A percentile compares a stretch with the other conserved stretches of the same genome.
Evolutionary conservation across 345 rosid species (phyloP).

Genomic region (Isatis tinctoria): DNA sequence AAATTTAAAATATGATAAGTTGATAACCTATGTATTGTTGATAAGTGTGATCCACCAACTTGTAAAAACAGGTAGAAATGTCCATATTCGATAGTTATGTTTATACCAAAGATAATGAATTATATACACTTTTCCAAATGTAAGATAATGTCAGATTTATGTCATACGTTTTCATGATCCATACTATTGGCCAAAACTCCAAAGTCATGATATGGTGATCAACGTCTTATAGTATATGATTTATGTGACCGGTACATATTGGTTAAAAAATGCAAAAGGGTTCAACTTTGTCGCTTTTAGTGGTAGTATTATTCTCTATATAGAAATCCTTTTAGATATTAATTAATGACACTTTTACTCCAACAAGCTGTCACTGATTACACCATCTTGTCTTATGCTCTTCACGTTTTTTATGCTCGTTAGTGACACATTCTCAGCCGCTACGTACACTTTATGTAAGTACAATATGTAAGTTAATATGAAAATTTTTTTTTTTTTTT

Average conservation of each 20-base stretch:
- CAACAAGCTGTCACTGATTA: not conserved
- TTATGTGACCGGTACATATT: not conserved
- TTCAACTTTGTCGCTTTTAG: not conserved
- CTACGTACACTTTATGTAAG: not conserved
- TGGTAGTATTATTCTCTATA: not conserved
- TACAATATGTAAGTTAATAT: not conserved
- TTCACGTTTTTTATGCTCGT: conserved; percentile 3
- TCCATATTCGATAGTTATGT: not conserved
- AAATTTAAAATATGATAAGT: not conserved
- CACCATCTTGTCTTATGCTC: not conserved
- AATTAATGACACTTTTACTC: not conserved
- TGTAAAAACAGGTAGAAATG: not conserved
- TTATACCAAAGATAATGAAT: not conserved
- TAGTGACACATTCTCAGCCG: not conserved
- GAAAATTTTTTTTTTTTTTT: too few species aligned
- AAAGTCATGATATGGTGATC: not conserved
- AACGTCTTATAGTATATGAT: not conserved
- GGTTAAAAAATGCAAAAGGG: not conserved
- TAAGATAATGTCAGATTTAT: not conserved
- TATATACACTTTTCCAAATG: not conserved
- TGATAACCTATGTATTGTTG: not conserved
- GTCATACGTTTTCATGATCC: not conserved
- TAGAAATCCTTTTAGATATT: not conserved
- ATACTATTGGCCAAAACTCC: not conserved
- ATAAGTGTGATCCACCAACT: conserved; percentile 10